These are phyloP conservation scores for Aspergillus heteromorphus DNA, from an alignment of 495 filamentous ascomycete species.

Conservation along the genomic window DNA sequence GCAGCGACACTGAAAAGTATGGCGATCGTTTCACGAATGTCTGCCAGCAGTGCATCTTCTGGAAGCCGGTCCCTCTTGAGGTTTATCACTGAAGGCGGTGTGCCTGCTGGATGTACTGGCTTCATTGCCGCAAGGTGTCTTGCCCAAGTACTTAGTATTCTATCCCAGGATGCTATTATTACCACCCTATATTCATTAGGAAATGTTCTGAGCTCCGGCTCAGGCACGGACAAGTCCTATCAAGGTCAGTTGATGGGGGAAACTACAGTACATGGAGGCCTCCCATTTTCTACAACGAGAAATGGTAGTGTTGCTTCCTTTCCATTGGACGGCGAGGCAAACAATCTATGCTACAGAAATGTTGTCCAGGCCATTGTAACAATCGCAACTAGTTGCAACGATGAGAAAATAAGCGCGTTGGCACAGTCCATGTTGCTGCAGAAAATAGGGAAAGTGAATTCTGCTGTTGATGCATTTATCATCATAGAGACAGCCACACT, in stretches of 20 bases:
- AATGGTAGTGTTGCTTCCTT: conserved; percentile 77
- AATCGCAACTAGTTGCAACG: conserved; percentile 72
- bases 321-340: conserved; percentile 64
- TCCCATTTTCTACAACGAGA: conserved; percentile 49
- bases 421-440: conserved; percentile 95
- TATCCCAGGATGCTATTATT: conserved; percentile 90
- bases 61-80: conserved; percentile 77
- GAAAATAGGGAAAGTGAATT: conserved; percentile 78
- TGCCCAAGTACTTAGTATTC: conserved; percentile 66
- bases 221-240: conserved; percentile 32
- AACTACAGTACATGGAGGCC: conserved; percentile 19
- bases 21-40: conserved; percentile 71
- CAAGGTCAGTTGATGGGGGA: conserved; percentile 26
- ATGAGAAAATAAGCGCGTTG: conserved; percentile 88
- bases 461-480: conserved; percentile 72
- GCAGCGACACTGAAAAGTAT: conserved; percentile 72
- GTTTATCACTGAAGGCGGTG: conserved; percentile 73
- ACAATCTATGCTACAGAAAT: conserved; percentile 67
- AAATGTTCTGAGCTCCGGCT: conserved; percentile 74
- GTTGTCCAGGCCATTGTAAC: conserved; percentile 85
- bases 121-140: conserved; percentile 74
- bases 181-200: conserved; percentile 91
- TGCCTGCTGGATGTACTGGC: conserved; percentile 57
- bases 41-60: conserved; percentile 62
- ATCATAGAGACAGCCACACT: conserved; percentile 73